Percentiles rank a stretch among this genome's conserved stretches.
phyloP scores from a whole-genome alignment of 805 yeast species.

The Cyberlindnera suaveolens region DNA sequence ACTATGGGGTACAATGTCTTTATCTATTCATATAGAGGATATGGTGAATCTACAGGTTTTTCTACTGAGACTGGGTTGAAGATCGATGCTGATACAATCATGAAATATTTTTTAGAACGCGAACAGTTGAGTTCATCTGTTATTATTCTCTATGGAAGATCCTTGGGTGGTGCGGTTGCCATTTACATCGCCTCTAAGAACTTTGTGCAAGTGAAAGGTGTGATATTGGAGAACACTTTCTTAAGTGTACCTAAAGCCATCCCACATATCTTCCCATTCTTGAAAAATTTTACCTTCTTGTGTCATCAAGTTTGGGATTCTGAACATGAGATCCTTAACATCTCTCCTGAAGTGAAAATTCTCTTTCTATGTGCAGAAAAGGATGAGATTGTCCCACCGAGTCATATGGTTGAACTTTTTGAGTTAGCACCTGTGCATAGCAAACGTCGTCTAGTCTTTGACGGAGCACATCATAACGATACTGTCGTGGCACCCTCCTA shows the following conservation, averaged over 20 bases:
- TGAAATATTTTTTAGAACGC: conserved; percentile 51
- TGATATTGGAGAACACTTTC: conserved; percentile 85
- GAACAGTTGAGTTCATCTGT: conserved; percentile 45
- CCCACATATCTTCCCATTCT: conserved; percentile 67
- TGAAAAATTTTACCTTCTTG: conserved; percentile 47
- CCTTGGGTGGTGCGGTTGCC: conserved; percentile 94
- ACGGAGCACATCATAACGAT: conserved; percentile 73
- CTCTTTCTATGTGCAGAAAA: conserved; percentile 64
- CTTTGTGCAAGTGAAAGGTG: conserved; percentile 46
- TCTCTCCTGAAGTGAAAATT: conserved; percentile 54
- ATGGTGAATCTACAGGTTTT: conserved; percentile 72
- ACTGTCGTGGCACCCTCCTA: conserved; percentile 70
- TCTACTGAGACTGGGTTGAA: conserved; percentile 79
- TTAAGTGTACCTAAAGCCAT: conserved; percentile 64
- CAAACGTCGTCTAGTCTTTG: conserved; percentile 51
- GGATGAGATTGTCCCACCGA: conserved; percentile 92
- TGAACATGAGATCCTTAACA: conserved; percentile 46
- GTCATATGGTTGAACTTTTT: conserved; percentile 62
- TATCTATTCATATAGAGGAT: conserved; percentile 85
- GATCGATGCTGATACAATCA: conserved; percentile 68
- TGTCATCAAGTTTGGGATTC: conserved; percentile 85
- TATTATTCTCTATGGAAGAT: conserved; percentile 75
- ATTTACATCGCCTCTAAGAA: conserved; percentile 67
- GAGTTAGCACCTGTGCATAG: conserved; percentile 41
- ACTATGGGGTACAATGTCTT: conserved; percentile 69